phyloP scores from a whole-genome alignment of 148 eudicot species.

The Vaccinium macrocarpon region DNA sequence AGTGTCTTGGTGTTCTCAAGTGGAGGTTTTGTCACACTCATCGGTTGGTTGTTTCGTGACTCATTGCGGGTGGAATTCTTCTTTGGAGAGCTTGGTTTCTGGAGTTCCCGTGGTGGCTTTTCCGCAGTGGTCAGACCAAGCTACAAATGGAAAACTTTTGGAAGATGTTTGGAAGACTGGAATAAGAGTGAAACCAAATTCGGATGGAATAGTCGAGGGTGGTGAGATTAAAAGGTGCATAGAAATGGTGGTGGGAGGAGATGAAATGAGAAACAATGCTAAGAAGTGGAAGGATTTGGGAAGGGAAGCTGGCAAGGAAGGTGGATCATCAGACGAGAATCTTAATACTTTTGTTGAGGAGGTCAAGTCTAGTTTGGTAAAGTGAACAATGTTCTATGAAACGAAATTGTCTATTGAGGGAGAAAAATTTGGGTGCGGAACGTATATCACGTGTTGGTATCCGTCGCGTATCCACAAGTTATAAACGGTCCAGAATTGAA shows the following conservation, averaged over 20 bases:
- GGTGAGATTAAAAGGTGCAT: conserved; percentile 3
- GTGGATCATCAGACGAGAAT: background rate
- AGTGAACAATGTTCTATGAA: background rate
- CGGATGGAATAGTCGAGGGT: background rate
- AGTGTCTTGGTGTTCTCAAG: conserved; percentile 35
- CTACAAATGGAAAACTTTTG: conserved; percentile 23
- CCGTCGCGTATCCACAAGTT: too few relatives aligned
- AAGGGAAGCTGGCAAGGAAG: background rate
- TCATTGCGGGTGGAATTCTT: conserved; percentile 44
- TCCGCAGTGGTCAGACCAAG: conserved; percentile 14
- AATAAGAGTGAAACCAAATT: background rate
- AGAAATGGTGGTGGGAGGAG: background rate
- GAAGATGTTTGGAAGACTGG: conserved; percentile 10
- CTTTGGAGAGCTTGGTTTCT: conserved; percentile 23
- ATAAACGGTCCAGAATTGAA: too few relatives aligned
- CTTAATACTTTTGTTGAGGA: background rate
- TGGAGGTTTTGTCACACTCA: conserved; percentile 29
- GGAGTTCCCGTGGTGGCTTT: conserved; percentile 23
- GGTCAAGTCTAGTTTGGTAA: background rate
- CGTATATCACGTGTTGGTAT: too few relatives aligned
- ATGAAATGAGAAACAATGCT: background rate
- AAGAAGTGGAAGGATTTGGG: conserved; percentile 9
- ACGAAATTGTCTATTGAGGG: too few relatives aligned
- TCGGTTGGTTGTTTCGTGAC: conserved; percentile 30
- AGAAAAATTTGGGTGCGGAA: background rate